A percentile compares a stretch with the other conserved stretches of the same genome.
Evolutionary conservation across 1,139 yeast species (phyloP).

Genomic region (Magnusiomyces paraingens): DNA sequence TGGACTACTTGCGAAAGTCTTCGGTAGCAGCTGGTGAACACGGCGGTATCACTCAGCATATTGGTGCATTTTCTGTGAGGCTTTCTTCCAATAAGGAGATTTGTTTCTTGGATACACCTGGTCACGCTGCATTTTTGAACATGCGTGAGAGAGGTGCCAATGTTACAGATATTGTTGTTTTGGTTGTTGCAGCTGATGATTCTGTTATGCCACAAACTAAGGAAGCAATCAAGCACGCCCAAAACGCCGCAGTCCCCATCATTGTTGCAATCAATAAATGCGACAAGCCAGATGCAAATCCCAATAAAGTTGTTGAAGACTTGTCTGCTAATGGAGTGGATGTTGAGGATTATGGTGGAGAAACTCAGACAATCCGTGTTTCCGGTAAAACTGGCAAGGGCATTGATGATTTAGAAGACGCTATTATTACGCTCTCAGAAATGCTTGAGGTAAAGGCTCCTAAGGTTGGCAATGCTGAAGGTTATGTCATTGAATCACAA

Average conservation of each 20-base stretch:
- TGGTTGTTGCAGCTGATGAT: conserved; percentile 98
- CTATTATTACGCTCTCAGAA: conserved; percentile 79
- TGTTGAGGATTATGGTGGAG: conserved; percentile 93
- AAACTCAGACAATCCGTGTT: conserved; percentile 80
- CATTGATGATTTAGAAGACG: conserved; percentile 86
- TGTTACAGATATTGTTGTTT: conserved; percentile 82
- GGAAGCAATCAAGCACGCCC: conserved; percentile 93
- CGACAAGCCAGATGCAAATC: conserved; percentile 70
- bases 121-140: conserved; percentile 93
- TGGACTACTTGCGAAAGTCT: conserved; percentile 79
- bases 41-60: conserved; percentile 98
- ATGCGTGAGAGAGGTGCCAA: conserved; percentile 97
- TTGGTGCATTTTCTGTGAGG: conserved; percentile 88
- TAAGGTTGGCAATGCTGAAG: conserved; percentile 52
- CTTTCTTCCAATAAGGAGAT: conserved; percentile 74
- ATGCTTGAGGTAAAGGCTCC: conserved; percentile 73
- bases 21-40: conserved; percentile 77
- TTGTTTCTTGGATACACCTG: conserved; percentile 95
- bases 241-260: conserved; percentile 74
- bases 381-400: conserved; percentile 82
- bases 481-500: conserved; percentile 86
- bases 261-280: conserved; percentile 91
- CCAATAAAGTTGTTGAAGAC: conserved; percentile 70
- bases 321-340: conserved; percentile 72
- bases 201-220: conserved; percentile 96